A percentile compares a stretch with the other conserved stretches of the same genome.
These are phyloP conservation scores for Cadophora luteo-olivacea DNA, from an alignment of 2,329 filamentous ascomycete genomes.

Conservation along the genomic window DNA sequence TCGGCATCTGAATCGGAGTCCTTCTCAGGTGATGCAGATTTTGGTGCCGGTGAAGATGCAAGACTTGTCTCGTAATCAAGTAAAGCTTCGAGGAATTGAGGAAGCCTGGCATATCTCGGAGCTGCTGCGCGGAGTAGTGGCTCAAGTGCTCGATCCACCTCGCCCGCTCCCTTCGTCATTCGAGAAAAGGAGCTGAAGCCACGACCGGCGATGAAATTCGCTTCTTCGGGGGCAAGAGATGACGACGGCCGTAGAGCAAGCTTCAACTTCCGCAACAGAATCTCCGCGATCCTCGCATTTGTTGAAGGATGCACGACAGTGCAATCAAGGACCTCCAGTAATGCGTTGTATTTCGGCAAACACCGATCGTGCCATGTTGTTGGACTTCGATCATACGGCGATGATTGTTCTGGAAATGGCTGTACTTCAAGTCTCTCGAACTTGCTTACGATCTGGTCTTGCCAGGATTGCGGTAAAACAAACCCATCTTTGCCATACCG, in stretches of 20 bases:
- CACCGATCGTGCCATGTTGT: conserved; percentile 68
- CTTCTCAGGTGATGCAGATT: conserved; percentile 16
- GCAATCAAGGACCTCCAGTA: conserved; percentile 67
- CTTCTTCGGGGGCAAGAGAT: conserved; percentile 64
- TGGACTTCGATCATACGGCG: conserved; percentile 63
- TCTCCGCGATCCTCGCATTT: conserved; percentile 68
- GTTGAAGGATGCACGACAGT: conserved; percentile 71
- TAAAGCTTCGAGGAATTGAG: conserved; percentile 70
- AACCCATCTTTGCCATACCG: conserved; percentile 60
- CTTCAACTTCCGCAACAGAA: conserved; percentile 70
- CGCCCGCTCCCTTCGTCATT: conserved; percentile 65
- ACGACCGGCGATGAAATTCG: conserved; percentile 76
- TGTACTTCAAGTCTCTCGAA: conserved; percentile 70
- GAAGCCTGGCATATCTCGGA: conserved; percentile 67
- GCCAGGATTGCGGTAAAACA: conserved; percentile 70
- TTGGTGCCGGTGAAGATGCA: conserved; percentile 31
- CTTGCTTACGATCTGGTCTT: conserved; percentile 73
- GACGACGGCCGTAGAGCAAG: conserved; percentile 68
- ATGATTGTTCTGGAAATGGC: conserved; percentile 68
- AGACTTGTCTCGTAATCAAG: conserved; percentile 57
- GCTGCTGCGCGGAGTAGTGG: conserved; percentile 70
- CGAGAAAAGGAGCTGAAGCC: conserved; percentile 77
- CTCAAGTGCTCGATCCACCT: conserved; percentile 66
- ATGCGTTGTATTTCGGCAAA: conserved; percentile 70
- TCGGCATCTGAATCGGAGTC: conserved; percentile 53